These are phyloP conservation scores for Oryza meyeriana DNA, from an alignment of 176 grass and related monocot genomes.

Conservation along the genomic window DNA sequence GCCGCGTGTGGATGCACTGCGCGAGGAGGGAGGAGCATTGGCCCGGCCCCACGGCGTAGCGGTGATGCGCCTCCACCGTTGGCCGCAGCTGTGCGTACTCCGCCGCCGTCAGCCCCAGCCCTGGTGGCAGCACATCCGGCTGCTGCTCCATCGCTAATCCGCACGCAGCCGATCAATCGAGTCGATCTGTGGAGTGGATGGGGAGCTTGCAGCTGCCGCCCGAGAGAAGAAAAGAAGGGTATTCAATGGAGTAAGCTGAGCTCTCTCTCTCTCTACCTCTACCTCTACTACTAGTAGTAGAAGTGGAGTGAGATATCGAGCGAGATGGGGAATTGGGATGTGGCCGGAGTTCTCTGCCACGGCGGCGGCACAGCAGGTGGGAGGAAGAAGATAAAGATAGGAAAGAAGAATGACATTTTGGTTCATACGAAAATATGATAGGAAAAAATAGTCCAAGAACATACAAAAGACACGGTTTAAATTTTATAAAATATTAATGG, in stretches of 20 bases:
- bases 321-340: slow-evolving; percentile 38
- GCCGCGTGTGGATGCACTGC: slow-evolving; percentile 77
- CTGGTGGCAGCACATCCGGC: slow-evolving; percentile 18
- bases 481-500: too few species aligned
- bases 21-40: slow-evolving; percentile 85
- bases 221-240: too few species aligned
- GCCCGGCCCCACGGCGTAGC: slow-evolving; percentile 56
- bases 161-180: background rate
- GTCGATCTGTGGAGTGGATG: background rate
- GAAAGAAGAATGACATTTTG: too few species aligned
- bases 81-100: slow-evolving; percentile 58
- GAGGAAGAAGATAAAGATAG: too few species aligned
- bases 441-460: too few species aligned
- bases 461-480: too few species aligned
- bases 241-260: background rate
- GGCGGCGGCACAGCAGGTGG: too few species aligned
- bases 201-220: too few species aligned
- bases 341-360: too few species aligned
- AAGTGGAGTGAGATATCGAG: too few species aligned
- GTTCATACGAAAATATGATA: too few species aligned
- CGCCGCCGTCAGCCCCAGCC: slow-evolving; percentile 55
- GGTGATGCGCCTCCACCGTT: slow-evolving; percentile 73
- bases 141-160: slow-evolving; percentile 40
- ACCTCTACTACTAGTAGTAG: background rate
- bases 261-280: too few species aligned